A percentile compares a stretch with the other conserved stretches of the same genome.
phyloP scores from a whole-genome alignment of 139 green algal genomes.

The Chara braunii region DNA sequence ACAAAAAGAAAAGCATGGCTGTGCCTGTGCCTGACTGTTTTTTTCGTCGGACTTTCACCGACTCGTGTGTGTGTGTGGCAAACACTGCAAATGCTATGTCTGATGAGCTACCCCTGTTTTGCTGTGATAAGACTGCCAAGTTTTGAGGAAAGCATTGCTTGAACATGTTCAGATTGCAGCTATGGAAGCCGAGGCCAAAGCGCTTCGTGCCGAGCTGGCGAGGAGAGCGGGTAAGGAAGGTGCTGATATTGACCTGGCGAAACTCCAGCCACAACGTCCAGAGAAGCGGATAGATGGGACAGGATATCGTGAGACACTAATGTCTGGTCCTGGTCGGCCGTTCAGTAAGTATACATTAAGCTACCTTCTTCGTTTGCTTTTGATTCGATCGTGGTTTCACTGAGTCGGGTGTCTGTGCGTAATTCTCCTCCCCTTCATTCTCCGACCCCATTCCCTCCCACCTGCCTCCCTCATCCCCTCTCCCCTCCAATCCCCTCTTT shows the following conservation, averaged over 20 bases:
- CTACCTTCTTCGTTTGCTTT: neutral
- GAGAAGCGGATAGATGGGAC: constrained; percentile 24
- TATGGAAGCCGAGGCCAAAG: constrained; percentile 21
- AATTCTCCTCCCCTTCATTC: neutral
- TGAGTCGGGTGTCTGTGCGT: neutral
- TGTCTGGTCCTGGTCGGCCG: neutral
- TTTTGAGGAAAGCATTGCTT: too few relatives aligned
- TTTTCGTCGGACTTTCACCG: too few relatives aligned
- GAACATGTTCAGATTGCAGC: constrained; percentile 18
- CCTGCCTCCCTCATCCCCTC: neutral
- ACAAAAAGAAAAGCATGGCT: too few relatives aligned
- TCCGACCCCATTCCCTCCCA: neutral
- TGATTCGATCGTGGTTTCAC: neutral
- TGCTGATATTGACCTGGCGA: constrained; percentile 7
- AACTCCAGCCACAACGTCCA: neutral
- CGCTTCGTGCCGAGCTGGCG: constrained; percentile 1
- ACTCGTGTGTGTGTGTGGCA: too few relatives aligned
- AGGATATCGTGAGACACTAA: constrained; percentile 15
- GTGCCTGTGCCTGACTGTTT: too few relatives aligned
- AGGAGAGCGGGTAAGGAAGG: constrained; percentile 6
- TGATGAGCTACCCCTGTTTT: too few relatives aligned
- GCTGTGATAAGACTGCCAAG: too few relatives aligned
- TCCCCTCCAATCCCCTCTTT: neutral
- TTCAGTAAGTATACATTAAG: constrained; percentile 4
- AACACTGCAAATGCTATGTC: too few relatives aligned